Conservation (phyloP, 2,329 filamentous ascomycete genomes). For the Diatrype stigma region DNA sequence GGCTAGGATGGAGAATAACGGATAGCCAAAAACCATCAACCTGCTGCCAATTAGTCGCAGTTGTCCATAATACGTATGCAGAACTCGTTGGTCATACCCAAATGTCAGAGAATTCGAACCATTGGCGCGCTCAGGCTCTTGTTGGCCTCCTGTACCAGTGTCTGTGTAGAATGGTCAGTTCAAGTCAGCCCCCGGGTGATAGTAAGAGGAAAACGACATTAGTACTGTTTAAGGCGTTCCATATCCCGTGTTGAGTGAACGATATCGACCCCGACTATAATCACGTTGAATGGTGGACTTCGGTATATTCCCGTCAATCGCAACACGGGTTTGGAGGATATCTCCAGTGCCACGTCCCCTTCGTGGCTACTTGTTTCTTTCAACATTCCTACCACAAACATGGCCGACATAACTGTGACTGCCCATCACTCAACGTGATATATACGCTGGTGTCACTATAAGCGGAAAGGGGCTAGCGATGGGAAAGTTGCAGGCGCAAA, state of each 20-base stretch:
- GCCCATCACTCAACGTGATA: no score
- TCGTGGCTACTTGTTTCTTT: no score
- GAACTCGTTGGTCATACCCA: slow-evolving; percentile 16
- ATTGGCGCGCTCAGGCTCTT: slow-evolving; percentile 35
- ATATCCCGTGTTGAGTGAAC: slow-evolving; percentile 44
- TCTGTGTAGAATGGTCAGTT: slow-evolving; percentile 5
- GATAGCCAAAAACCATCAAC: slow-evolving; percentile 8
- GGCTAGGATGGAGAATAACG: slow-evolving; percentile 5
- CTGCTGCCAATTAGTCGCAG: not conserved
- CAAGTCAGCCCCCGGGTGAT: not conserved
- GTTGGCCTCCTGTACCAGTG: slow-evolving; percentile 31
- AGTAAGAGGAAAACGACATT: not conserved
- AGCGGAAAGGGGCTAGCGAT: no score
- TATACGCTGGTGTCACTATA: no score
- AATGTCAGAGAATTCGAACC: slow-evolving; percentile 39
- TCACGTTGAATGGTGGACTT: slow-evolving; percentile 42
- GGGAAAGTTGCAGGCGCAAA: no score
- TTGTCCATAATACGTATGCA: no score
- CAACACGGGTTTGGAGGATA: not conserved
- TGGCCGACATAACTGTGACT: no score
- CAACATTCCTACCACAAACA: no score
- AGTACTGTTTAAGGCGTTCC: slow-evolving; percentile 41
- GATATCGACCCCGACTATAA: slow-evolving; percentile 38
- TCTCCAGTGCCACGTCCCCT: no score
- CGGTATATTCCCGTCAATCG: slow-evolving; percentile 28